Evolutionary conservation across 805 yeast genomes (phyloP), one percentile per base, ranked within the genome.

Genomic region (Brettanomyces sp.): DNA sequence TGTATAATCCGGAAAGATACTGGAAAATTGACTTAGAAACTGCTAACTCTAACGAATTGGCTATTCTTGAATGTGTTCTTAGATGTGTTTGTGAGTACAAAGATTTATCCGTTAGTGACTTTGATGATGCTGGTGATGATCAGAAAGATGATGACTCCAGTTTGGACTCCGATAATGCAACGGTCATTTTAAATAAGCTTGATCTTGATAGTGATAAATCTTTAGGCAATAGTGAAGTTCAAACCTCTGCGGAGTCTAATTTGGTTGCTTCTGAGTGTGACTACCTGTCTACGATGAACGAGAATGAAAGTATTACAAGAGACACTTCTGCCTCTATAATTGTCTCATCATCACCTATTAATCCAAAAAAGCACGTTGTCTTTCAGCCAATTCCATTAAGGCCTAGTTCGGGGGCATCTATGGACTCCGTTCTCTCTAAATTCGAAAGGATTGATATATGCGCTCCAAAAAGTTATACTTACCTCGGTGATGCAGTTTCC

Each of bases 1-100:
- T 86, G 47, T 77, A 77, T 25, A 85, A 84, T 54, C 95, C 95
- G 0, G 82, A 79, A 50, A 66, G 91, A 54, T 84, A 78, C 60
- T 86, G 95, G 95, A 72, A 71, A 48, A n/a, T 39, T 11, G 34
- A 25, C 18, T 13, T 39, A 21, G 8, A 11, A 5, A 63, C 60
- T 40, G 56, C 72, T 0, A 35, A 35, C n/a, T 6, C 7, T 12
- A 59, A 56, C 3, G 67, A 69, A 40, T 43, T 47, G 1, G 45
- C 50, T 7, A 57, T 58, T 2, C 57, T 72, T 43, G 69, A 66
- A 47, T 23, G 22, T 2, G 36, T 54, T 4, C 46, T 63, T 14
- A 39, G 34, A 4, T 48, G 45, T 6, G 49, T 56, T 35, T 44
- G 56, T 13, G 53, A 55, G 36, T 52, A 58, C 14, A 45, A 49